Base-by-base conservation (phyloP, 208 protist genomes). In the Borovskyia barvae region DNA sequence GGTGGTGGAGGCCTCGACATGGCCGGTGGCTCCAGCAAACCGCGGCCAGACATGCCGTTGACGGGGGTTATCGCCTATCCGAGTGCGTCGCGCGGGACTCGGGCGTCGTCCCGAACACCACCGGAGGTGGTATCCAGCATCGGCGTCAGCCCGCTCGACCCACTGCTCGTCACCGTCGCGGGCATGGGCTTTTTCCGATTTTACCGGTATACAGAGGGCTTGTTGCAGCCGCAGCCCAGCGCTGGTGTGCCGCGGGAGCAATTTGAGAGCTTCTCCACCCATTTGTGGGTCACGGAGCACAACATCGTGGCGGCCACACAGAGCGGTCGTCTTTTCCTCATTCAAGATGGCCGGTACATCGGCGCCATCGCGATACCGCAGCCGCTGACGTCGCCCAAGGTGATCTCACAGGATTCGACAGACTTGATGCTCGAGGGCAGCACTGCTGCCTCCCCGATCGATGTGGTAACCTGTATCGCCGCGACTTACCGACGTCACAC, bases 111-210 rank as follows among this genome's bases (percentile, higher is more conserved):
- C 35, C 50, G 32, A 15, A 41, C 53, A 17, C 41, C 53, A 3
- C 20, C 56, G 26, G 59, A 55, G 43, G 57, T 87, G 8, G 85
- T 96, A 20, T 79, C 80, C 17, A 69, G 68, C 75, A 71, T 95
- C 52, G 72, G 86, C 63, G 68, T 94, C 41, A 96, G 94, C 63
- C 87, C 87, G 17, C 70, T 72, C 12, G 94, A 98, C 73, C 89
- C 87, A 35, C 74, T 93, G 19, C 53, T 82, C 8, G 77, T 98
- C 19, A 88, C 79, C 20, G 91, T 98, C 14, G 93, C 89, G 6
- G 97, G 97, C 24, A 70, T 93, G 39, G 90, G 90, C 30, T 72
- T 98, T 32, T 85, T 98, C 72, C 86, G 89, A 15, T 90, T 97
- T 41, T 97, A 94, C 76, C 79, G 81, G 19, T 94, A 93, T 70